These are phyloP conservation scores for Hymenoscyphus linearis DNA, from an alignment of 2,329 filamentous ascomycete species.

Conservation along the genomic window DNA sequence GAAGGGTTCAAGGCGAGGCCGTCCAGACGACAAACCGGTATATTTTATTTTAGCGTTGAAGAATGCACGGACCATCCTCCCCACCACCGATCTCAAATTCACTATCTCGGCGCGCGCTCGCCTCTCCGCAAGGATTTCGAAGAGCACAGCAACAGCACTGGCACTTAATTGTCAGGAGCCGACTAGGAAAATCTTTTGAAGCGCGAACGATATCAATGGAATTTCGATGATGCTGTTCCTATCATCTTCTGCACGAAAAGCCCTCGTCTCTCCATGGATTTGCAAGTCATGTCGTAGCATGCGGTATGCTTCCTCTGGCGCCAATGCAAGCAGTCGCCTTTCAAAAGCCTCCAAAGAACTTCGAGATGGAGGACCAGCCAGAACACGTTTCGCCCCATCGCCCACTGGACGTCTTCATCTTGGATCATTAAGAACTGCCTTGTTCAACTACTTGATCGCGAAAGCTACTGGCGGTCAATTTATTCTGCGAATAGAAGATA, in stretches of 20 bases:
- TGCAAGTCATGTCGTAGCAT: slow-evolving; percentile 22
- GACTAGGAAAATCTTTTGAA: not conserved
- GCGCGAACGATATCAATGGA: not conserved
- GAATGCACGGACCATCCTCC: not conserved
- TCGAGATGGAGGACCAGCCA: slow-evolving; percentile 51
- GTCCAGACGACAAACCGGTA: not conserved
- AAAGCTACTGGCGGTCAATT: slow-evolving; percentile 86
- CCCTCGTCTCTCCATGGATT: slow-evolving; percentile 19
- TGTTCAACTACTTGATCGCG: slow-evolving; percentile 95
- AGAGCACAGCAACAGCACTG: too few relatives aligned
- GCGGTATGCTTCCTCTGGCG: slow-evolving; percentile 8
- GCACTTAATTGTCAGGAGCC: not conserved
- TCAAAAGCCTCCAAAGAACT: slow-evolving; percentile 16
- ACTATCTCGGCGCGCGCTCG: not conserved
- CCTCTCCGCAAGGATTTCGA: not conserved
- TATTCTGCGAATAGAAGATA: slow-evolving; percentile 87
- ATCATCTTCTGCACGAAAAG: slow-evolving; percentile 15
- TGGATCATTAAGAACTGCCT: slow-evolving; percentile 81
- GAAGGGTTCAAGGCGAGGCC: not conserved
- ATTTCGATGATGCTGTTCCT: slow-evolving; percentile 17
- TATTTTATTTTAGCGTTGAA: slow-evolving; percentile 17
- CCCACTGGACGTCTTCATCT: slow-evolving; percentile 92
- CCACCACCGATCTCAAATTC: not conserved
- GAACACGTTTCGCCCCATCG: slow-evolving; percentile 90
- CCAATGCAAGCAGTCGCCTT: slow-evolving; percentile 7